These are phyloP conservation scores for Rubroboletus satanas DNA, from an alignment of 768 basidiomycete species.

Conservation along the genomic window DNA sequence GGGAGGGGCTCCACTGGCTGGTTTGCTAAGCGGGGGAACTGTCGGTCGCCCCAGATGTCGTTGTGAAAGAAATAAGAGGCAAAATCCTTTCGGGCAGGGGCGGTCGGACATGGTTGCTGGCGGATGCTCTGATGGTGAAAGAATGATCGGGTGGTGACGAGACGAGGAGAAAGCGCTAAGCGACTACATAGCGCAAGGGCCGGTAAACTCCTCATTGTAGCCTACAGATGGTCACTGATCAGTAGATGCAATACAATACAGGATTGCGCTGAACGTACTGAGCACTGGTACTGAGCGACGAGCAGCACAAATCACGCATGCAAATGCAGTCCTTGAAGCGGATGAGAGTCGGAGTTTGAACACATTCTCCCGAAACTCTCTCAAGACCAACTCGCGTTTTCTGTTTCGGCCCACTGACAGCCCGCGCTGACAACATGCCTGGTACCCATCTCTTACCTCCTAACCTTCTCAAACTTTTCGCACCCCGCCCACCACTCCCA, in stretches of 20 bases:
- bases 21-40: conserved; percentile 10
- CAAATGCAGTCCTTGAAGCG: conserved; percentile 7
- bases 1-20: conserved; percentile 15
- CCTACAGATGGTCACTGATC: conserved; percentile 1
- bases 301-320: not conserved
- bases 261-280: not conserved
- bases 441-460: conserved; percentile 91
- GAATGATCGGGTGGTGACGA: conserved; percentile 5
- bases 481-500: conserved; percentile 85
- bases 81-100: conserved; percentile 27
- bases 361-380: conserved; percentile 9
- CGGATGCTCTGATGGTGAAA: not conserved
- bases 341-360: conserved; percentile 31
- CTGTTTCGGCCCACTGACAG: conserved; percentile 2
- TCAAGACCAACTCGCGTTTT: conserved; percentile 4
- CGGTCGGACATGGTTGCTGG: not conserved
- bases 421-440: conserved; percentile 35
- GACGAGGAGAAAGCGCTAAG: conserved; percentile 7
- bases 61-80: conserved; percentile 67
- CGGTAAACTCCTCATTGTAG: conserved; percentile 17
- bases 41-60: conserved; percentile 43
- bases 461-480: conserved; percentile 94
- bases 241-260: not conserved
- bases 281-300: not conserved
- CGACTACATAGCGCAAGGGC: conserved; percentile 13